A percentile compares a stretch with the other conserved stretches of the same genome.
These are phyloP conservation scores for Fusarium nygamai DNA, from an alignment of 2,329 filamentous ascomycete genomes.

Conservation along the genomic window DNA sequence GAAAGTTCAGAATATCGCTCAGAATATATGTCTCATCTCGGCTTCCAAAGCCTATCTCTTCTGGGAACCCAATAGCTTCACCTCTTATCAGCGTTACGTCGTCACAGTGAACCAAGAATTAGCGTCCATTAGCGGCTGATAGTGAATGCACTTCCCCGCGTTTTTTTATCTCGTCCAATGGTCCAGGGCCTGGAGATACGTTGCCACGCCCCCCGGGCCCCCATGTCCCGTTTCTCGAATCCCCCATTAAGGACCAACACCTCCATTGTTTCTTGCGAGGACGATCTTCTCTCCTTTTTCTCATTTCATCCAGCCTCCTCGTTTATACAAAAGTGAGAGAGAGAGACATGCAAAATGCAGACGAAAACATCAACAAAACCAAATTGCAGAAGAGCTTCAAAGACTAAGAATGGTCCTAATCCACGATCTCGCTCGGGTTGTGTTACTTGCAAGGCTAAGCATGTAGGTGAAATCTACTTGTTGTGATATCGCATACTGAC, in stretches of 20 bases:
- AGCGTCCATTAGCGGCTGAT: constrained; percentile 31
- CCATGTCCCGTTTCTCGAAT: neutral
- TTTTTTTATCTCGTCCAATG: constrained; percentile 35
- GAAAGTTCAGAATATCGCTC: neutral
- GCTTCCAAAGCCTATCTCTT: constrained; percentile 15
- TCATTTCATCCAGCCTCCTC: neutral
- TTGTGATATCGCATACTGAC: neutral
- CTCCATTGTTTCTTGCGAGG: neutral
- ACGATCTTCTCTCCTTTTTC: constrained; percentile 5
- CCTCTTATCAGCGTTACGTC: constrained; percentile 26
- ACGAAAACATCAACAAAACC: constrained; percentile 21
- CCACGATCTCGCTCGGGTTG: constrained; percentile 46
- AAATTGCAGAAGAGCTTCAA: constrained; percentile 12
- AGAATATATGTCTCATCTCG: neutral
- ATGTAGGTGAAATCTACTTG: constrained; percentile 3
- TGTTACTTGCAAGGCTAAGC: constrained; percentile 46
- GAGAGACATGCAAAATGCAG: neutral
- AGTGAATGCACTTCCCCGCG: constrained; percentile 37
- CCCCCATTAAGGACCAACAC: neutral
- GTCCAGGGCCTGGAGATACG: constrained; percentile 5
- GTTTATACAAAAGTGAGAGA: too few species aligned
- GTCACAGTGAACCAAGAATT: neutral
- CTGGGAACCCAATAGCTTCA: neutral
- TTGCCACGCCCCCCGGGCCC: constrained; percentile 14
- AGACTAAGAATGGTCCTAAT: constrained; percentile 29